phyloP scores from a whole-genome alignment of 345 rosid genomes.

The Pugionium dolabratum region DNA sequence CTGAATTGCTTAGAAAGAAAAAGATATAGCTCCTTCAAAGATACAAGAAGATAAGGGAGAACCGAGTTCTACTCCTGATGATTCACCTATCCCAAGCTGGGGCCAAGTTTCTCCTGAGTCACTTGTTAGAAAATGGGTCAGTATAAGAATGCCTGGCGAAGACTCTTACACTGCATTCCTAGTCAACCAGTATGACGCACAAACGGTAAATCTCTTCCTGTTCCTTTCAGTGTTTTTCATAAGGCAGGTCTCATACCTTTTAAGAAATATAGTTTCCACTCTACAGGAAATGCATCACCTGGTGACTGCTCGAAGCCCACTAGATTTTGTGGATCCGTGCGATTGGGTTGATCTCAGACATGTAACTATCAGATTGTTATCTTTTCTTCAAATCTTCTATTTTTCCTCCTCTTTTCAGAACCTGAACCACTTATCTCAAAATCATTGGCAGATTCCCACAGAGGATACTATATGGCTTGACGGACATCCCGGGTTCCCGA shows the following conservation, averaged over 20 bases:
- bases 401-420: neutral
- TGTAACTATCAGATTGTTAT: constrained; percentile 26
- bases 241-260: neutral
- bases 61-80: constrained; percentile 13
- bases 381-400: constrained; percentile 3
- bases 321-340: constrained; percentile 9
- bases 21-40: constrained; percentile 3
- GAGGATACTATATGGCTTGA: constrained; percentile 64
- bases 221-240: constrained; percentile 21
- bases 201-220: constrained; percentile 29
- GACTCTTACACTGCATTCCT: neutral
- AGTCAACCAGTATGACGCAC: constrained; percentile 16
- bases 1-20: constrained; percentile 29
- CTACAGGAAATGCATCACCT: neutral
- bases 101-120: constrained; percentile 33
- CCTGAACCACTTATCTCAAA: constrained; percentile 27
- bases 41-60: neutral
- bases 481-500: constrained; percentile 46
- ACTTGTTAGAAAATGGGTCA: constrained; percentile 14
- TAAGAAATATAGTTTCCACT: neutral
- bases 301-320: neutral
- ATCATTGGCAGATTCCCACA: constrained; percentile 53
- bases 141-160: constrained; percentile 10
- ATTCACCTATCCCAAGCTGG: constrained; percentile 22
- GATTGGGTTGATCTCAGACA: constrained; percentile 38